Evolutionary conservation across 805 yeast species (phyloP), one percentile per base, ranked within the genome.

Genomic region (Candida ipomoeae): DNA sequence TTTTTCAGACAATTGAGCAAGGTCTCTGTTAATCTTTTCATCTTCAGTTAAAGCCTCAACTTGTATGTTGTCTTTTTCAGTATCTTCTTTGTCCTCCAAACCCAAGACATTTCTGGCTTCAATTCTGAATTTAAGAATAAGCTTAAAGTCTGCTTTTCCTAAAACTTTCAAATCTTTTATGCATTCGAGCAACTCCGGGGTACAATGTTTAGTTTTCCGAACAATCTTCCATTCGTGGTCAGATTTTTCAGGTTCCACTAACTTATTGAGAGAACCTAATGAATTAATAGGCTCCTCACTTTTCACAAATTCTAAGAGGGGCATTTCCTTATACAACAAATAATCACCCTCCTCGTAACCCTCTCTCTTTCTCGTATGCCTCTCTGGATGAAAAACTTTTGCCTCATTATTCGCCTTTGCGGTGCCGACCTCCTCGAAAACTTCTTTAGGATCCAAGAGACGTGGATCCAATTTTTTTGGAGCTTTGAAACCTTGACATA

Each of bases 291-390:
- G 95, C 53, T 87, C 96, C 38, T 84, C 92, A 51, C 82, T 77
- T 61, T 77, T 84, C 40, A 94, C 81, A 71, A 94, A 91, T 5
- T 92, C 97, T 65, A 90, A 66, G 6, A 90, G 74, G 14, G 89
- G 81, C 74, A 82, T 74, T 8, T 83, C 80, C 61, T 89, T 91
- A 64, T 81, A 87, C 32, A 81, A 74, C 26, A 79, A 65, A 61
- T 86, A 82, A 62, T 94, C 96, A 46, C 95, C 97, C 62, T 92
- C 98, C 51, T 88, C 97, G 70, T 94, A 94, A 81, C 99, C 99
- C 59, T 86, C 87, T 82, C 99, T 87, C 68, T 83, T 85, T 71
- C 98, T 83, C 50, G 78, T 81, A 69, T 89, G 89, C 71, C 85
- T 83, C 64, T 92, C 98, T 1, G 99, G 99, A 62, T 94, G 90